These are phyloP conservation scores for Effrenium voratum DNA, from an alignment of 73 alveolate species.

Conservation along the genomic window DNA sequence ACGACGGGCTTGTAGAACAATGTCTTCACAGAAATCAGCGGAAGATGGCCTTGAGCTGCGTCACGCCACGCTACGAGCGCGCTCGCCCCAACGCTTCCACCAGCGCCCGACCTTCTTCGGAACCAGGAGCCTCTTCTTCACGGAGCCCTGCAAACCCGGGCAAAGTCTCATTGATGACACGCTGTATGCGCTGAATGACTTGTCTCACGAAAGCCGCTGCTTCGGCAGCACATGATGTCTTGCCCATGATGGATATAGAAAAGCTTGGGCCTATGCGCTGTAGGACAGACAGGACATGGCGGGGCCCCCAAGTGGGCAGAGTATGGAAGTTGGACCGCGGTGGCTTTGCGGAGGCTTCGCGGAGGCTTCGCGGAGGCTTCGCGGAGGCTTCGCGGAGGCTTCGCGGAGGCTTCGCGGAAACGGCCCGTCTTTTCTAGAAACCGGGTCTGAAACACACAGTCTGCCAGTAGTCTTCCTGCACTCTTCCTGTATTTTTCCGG, in stretches of 20 bases:
- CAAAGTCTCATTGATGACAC: neutral
- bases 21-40: neutral
- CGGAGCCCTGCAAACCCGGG: neutral
- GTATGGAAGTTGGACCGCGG: too few species aligned
- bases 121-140: neutral
- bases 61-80: neutral
- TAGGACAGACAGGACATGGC: too few species aligned
- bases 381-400: too few species aligned
- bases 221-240: neutral
- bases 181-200: neutral
- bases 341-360: too few species aligned
- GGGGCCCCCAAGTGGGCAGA: too few species aligned
- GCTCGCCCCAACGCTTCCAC: neutral
- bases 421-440: too few species aligned
- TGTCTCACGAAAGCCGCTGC: neutral
- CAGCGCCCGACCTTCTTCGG: neutral
- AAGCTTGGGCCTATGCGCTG: too few species aligned
- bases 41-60: neutral
- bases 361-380: too few species aligned
- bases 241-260: neutral
- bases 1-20: neutral
- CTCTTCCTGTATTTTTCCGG: too few species aligned
- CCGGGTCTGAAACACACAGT: too few species aligned
- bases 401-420: too few species aligned
- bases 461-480: too few species aligned